phyloP scores from a whole-genome alignment of 495 filamentous ascomycete genomes.

The Penicillium diatomitis region DNA sequence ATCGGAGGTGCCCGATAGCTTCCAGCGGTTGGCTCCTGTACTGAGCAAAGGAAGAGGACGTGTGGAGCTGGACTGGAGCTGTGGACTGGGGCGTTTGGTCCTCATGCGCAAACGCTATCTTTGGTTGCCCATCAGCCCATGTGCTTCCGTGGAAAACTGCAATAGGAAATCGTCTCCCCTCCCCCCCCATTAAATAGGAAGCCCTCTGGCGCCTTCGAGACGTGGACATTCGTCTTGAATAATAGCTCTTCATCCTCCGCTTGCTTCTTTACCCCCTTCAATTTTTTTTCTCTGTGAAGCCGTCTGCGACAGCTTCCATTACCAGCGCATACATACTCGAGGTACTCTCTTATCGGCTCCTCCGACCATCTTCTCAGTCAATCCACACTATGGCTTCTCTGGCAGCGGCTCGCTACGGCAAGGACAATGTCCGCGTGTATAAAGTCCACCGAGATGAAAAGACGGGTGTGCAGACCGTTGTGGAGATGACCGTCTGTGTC shows the following conservation, averaged over 20 bases:
- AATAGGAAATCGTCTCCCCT: too few species aligned
- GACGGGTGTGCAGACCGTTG: slow-evolving; percentile 71
- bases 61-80: too few species aligned
- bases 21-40: neutral
- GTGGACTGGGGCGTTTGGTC: too few species aligned
- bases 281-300: too few species aligned
- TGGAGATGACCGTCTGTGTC: slow-evolving; percentile 90
- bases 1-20: slow-evolving; percentile 37
- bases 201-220: neutral
- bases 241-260: neutral
- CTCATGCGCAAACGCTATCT: too few species aligned
- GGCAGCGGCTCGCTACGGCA: slow-evolving; percentile 75
- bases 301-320: neutral
- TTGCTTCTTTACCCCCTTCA: neutral
- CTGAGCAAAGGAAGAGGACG: too few species aligned
- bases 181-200: slow-evolving; percentile 9
- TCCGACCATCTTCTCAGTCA: neutral
- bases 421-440: slow-evolving; percentile 97
- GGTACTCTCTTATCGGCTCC: neutral
- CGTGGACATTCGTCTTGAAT: neutral
- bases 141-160: neutral
- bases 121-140: slow-evolving; percentile 13
- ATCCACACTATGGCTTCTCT: slow-evolving; percentile 34
- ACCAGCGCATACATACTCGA: neutral
- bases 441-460: slow-evolving; percentile 77